Base-by-base conservation (phyloP, 139 green algal genomes). In the Tetraselmis chui region DNA sequence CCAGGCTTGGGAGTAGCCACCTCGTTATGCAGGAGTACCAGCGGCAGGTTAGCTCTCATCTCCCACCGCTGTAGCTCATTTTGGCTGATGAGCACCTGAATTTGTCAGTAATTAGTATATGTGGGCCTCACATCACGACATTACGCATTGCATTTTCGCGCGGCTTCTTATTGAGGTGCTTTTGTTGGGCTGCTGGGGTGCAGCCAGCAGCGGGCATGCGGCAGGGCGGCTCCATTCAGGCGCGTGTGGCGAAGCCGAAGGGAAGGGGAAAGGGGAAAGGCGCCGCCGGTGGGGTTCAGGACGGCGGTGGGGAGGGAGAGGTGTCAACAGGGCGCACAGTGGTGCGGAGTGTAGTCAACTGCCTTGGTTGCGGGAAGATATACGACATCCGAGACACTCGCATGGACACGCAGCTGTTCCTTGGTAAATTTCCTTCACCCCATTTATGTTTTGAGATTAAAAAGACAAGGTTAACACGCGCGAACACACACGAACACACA, bases 341-440 rank as follows among this genome's bases (percentile, higher is more conserved):
- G 30, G 83, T 89, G 27, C 29, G 79, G 5, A 79, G 89, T 28
- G 91, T 96, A 31, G 84, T 88, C 81, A 97, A 97, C 87, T 97
- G 94, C 89, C 83, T 97, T 32, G 74, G 81, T 29, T 97, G 94
- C 80, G 94, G 94, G 45, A 97, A 95, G 85, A 91, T 97, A 27
- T 97, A 90, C 75, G 91, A 97, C 85, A 93, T 89, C 85, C 87
- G 92, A 24, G 80, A 82, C 18, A 59, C 84, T 26, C 86, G 79
- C 1, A 88, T 89, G 25, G 91, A 94, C 30, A 84, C 91, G 24
- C 80, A 88, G 0, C 32, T 27, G 0, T 95, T 96, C 80, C 80
- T 96, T 27, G 86, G 90, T 94, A 67, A n/a, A 84, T 59, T 76
- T 18, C 45, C 45, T 18, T 18, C 45, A 5, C 45, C 45, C 45